Evolutionary conservation across 441 rosid species (phyloP).

Genomic region (Eutrema salsugineum): DNA sequence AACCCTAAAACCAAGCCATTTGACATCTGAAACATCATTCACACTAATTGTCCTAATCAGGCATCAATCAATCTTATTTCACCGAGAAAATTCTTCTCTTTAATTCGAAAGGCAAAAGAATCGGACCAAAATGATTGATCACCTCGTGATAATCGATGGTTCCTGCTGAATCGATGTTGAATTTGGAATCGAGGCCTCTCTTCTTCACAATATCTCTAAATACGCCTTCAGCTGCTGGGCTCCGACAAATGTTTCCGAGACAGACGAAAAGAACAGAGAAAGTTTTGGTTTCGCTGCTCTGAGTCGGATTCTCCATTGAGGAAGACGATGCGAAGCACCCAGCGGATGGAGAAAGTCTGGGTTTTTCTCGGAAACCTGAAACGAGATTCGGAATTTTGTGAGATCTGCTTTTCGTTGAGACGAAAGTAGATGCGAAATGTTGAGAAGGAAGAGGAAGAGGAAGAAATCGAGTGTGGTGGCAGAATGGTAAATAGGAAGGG

Average conservation of each 20-base stretch:
- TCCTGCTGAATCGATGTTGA: slow-evolving; percentile 90
- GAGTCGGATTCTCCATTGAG: slow-evolving; percentile 47
- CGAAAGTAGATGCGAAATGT: slow-evolving; percentile 10
- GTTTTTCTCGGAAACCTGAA: not conserved
- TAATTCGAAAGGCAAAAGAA: not conserved
- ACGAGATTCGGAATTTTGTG: slow-evolving; percentile 11
- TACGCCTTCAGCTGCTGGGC: slow-evolving; percentile 98
- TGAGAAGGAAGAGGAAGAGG: slow-evolving; percentile 3
- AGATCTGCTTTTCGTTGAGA: slow-evolving; percentile 19
- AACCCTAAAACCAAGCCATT: not conserved
- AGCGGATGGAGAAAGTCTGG: slow-evolving; percentile 17
- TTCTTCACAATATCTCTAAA: slow-evolving; percentile 73
- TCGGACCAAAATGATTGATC: not conserved
- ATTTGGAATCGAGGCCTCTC: slow-evolving; percentile 61
- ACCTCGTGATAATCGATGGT: slow-evolving; percentile 89
- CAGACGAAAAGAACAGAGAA: slow-evolving; percentile 82
- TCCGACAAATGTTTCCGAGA: slow-evolving; percentile 88
- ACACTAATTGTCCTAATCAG: not conserved
- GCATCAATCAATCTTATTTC: not conserved
- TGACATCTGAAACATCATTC: not conserved
- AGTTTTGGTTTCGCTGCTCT: slow-evolving; percentile 46
- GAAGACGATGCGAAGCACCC: slow-evolving; percentile 37
- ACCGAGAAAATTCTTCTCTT: not conserved
- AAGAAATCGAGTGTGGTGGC: slow-evolving; percentile 32
- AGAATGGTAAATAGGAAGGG: slow-evolving; percentile 44